phyloP scores from a whole-genome alignment of 768 basidiomycete species.

The Candolleomyces eurysporus region DNA sequence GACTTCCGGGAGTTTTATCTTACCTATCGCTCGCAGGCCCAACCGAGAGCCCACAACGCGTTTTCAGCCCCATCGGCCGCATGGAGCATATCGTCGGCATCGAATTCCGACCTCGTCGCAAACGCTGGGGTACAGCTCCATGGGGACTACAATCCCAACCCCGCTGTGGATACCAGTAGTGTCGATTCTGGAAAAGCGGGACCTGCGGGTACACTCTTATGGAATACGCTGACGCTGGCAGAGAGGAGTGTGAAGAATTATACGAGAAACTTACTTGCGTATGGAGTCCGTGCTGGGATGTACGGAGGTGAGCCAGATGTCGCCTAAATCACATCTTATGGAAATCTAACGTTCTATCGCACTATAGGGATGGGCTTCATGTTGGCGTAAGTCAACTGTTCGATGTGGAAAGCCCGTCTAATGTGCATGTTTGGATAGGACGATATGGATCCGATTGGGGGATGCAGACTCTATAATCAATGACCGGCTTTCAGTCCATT shows the following conservation, averaged over 20 bases:
- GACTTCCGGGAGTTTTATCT: conserved; percentile 37
- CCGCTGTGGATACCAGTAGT: neutral
- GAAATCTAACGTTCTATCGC: neutral
- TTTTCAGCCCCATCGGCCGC: neutral
- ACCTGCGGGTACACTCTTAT: conserved; percentile 27
- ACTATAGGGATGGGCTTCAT: conserved; percentile 40
- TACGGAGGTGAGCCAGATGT: conserved; percentile 36
- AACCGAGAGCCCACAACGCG: neutral
- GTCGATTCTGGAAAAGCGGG: conserved; percentile 21
- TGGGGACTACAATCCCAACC: neutral
- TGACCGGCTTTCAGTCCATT: conserved; percentile 51
- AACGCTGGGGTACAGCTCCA: no score
- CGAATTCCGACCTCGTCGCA: no score
- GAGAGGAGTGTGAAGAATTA: conserved; percentile 51
- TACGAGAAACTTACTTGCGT: conserved; percentile 52
- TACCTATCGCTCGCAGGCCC: conserved; percentile 9
- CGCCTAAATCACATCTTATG: neutral
- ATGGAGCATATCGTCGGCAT: neutral
- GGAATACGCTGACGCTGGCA: conserved; percentile 45
- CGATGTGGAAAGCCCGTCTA: neutral
- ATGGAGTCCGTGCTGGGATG: conserved; percentile 56
- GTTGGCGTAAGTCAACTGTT: conserved; percentile 32
- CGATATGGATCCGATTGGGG: conserved; percentile 52
- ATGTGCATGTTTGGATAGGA: conserved; percentile 25
- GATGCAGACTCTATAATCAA: conserved; percentile 38